phyloP scores from a whole-genome alignment of 805 yeast genomes.

The Zygoascus bituminiphila region DNA sequence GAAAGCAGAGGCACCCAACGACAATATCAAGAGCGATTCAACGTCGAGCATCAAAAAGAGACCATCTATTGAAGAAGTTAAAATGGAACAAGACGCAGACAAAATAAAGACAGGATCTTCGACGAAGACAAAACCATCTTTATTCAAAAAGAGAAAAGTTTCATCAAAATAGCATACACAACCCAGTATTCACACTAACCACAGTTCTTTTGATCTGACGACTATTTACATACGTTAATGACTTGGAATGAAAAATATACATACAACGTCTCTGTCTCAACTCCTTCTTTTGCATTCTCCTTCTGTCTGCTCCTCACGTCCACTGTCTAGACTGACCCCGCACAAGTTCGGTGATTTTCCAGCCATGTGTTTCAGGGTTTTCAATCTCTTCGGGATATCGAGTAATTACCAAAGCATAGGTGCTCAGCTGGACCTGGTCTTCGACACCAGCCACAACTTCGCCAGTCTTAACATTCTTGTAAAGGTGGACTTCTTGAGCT shows the following conservation, averaged over 20 bases:
- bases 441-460: constrained; percentile 95
- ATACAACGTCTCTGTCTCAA: neutral
- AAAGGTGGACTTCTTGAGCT: constrained; percentile 90
- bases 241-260: neutral
- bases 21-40: no score
- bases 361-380: constrained; percentile 87
- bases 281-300: neutral
- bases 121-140: neutral
- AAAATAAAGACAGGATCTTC: neutral
- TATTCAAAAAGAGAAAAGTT: constrained; percentile 5
- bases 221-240: constrained; percentile 4
- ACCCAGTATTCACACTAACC: neutral
- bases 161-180: neutral
- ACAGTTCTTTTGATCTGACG: neutral
- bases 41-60: neutral
- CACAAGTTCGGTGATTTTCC: constrained; percentile 92
- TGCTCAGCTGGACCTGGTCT: constrained; percentile 81
- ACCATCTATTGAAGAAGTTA: neutral
- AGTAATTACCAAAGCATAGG: constrained; percentile 95
- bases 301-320: constrained; percentile 40
- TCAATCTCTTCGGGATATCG: constrained; percentile 88
- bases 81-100: neutral
- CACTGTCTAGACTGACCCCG: constrained; percentile 87
- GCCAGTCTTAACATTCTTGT: constrained; percentile 83
- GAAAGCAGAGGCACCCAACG: no score